A percentile compares a stretch with the other conserved stretches of the same genome.
These are phyloP conservation scores for Sphenostylis stenocarpa DNA, from an alignment of 306 rosid genomes.

Conservation along the genomic window DNA sequence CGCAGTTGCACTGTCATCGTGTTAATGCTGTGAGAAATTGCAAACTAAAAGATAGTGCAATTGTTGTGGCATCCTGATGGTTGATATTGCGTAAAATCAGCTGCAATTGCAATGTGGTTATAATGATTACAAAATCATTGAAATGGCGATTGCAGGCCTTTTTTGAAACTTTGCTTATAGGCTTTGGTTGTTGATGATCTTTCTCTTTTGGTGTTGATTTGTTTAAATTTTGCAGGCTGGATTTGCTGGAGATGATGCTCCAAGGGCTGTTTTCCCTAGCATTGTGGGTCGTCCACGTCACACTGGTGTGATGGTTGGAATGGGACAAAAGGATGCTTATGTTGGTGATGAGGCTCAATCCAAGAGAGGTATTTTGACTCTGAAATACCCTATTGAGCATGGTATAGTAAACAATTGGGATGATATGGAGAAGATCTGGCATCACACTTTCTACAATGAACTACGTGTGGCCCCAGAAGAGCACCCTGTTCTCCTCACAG, in stretches of 20 bases:
- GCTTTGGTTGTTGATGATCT: neutral
- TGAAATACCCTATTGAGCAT: constrained; percentile 93
- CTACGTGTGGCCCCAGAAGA: constrained; percentile 97
- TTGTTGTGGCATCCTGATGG: too few relatives aligned
- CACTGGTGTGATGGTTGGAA: constrained; percentile 98
- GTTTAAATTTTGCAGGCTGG: constrained; percentile 66
- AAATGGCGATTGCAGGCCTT: neutral
- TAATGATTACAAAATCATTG: neutral
- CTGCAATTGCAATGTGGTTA: neutral
- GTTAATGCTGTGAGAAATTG: neutral
- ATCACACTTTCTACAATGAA: constrained; percentile 93
- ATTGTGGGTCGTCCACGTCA: constrained; percentile 97
- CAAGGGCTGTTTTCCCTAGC: constrained; percentile 98
- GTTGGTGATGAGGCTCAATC: constrained; percentile 99
- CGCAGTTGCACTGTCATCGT: neutral
- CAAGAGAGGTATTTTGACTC: constrained; percentile 87
- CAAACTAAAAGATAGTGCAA: neutral
- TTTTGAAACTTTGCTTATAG: neutral
- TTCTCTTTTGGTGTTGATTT: neutral
- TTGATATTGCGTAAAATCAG: too few relatives aligned
- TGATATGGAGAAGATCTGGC: constrained; percentile 99
- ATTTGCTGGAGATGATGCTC: constrained; percentile 98
- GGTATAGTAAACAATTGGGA: constrained; percentile 97
- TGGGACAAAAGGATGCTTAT: constrained; percentile 99
- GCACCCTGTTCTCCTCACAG: constrained; percentile 96